Conservation (phyloP, 345 rosid genomes). For the Cardamine resedifolia region DNA sequence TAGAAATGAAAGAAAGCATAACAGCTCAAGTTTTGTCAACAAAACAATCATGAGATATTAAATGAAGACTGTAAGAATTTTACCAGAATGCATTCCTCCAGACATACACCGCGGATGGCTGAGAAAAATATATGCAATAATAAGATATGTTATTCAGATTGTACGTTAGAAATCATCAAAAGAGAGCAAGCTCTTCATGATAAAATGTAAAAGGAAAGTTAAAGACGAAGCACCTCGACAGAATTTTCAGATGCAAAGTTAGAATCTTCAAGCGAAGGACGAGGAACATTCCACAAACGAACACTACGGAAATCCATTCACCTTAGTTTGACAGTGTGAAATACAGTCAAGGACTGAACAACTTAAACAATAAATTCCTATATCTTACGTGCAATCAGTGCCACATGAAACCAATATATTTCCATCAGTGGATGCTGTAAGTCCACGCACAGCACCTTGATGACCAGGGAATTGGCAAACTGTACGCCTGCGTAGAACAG, state of each 20-base stretch:
- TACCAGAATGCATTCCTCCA: constrained; percentile 91
- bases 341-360: background rate
- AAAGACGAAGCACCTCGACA: constrained; percentile 50
- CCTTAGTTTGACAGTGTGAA: background rate
- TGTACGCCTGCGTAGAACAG: constrained; percentile 59
- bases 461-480: constrained; percentile 92
- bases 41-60: background rate
- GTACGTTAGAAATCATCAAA: background rate
- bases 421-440: constrained; percentile 91
- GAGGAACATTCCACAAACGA: constrained; percentile 94
- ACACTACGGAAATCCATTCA: constrained; percentile 51
- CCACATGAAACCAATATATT: constrained; percentile 79
- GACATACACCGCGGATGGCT: constrained; percentile 70
- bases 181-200: background rate
- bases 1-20: constrained; percentile 27
- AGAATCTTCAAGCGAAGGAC: constrained; percentile 56
- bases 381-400: constrained; percentile 81
- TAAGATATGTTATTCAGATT: constrained; percentile 8
- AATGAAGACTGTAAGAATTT: constrained; percentile 15
- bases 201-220: background rate
- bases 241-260: constrained; percentile 42
- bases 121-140: constrained; percentile 33
- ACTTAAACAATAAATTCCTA: background rate
- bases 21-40: background rate
- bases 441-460: constrained; percentile 88